Conservation (phyloP, 2,329 filamentous ascomycete species). For the Penicillium sp. region DNA sequence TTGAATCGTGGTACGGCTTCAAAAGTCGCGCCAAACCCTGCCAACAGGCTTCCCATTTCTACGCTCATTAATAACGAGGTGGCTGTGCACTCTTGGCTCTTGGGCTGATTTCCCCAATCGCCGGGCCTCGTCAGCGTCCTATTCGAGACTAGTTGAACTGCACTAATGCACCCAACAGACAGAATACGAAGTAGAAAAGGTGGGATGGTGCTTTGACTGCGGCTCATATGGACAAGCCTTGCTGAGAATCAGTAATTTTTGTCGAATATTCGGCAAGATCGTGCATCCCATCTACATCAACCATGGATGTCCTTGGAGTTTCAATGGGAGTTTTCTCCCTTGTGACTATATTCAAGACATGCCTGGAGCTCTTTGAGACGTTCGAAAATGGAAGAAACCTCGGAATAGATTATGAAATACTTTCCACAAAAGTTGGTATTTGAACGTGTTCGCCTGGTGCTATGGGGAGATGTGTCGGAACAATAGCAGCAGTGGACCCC, state of each 20-base stretch:
- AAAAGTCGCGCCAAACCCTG: not conserved
- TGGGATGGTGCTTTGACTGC: not conserved
- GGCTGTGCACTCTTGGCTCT: not conserved
- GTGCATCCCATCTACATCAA: not conserved
- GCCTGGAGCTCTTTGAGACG: not conserved
- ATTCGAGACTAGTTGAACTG: slow-evolving; percentile 1
- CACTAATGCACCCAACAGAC: not conserved
- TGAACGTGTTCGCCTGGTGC: slow-evolving; percentile 18
- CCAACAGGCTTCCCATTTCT: not conserved
- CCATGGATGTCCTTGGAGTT: not conserved
- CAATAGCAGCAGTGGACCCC: no score
- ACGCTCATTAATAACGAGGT: not conserved
- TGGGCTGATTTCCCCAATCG: not conserved
- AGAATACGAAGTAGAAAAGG: not conserved
- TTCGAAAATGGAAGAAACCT: slow-evolving; percentile 3
- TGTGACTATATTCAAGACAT: not conserved
- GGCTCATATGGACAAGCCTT: not conserved
- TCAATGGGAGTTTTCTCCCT: not conserved
- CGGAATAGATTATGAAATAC: slow-evolving; percentile 18
- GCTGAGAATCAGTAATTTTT: not conserved
- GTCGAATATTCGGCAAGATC: not conserved
- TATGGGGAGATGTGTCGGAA: slow-evolving; percentile 20
- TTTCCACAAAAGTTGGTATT: slow-evolving; percentile 21
- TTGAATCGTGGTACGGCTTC: not conserved
- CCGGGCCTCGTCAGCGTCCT: not conserved